Evolutionary conservation across 148 eudicot species (phyloP), one percentile per base, ranked within the genome.

Genomic region (Persicaria tinctoria): DNA sequence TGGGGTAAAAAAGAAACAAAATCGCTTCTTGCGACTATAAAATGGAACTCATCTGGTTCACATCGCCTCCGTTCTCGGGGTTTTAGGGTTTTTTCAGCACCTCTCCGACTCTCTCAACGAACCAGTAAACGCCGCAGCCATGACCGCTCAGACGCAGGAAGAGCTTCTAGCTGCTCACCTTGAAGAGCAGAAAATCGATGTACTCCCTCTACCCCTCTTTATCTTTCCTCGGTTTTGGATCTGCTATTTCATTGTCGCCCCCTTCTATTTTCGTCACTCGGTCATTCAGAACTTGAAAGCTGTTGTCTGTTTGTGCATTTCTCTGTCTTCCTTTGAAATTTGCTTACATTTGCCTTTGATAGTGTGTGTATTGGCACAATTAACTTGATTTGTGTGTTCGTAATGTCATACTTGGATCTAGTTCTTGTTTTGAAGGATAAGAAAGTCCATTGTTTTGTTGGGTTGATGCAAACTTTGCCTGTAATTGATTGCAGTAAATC

Each of bases 141-240:
- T 87, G 93, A 86, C 97, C 83, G 93, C 93, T 66, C 93, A 87
- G 70, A 85, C 93, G 0, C 93, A 86, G 38, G 93, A 91, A 81
- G 91, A 91, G 48, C 84, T 91, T 51, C 85, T 91, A 47, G 97
- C 93, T 38, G 86, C 86, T 51, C 90, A 86, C 4, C 91, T 91
- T 46, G 79, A 77, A 23, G 46, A 77, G 74, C 74, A 77, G 68
- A 77, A 70, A 55, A 77, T 77, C 55, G 79, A 77, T 6, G 79
- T 77, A 77, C 17, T 70, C 12, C n/a, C 46, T 47, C 20, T 16
- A 48, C 20, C 62, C 51, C 55, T 27, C 38, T 51, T 10, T 53
- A 12, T n/a, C 13, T 44, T 66, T 66, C 48, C 6, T 66, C 3
- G 13, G 47, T 66, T 41, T 41, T 66, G 48, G 18, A 66, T 66